Percentiles rank a stretch among this genome's conserved stretches.
phyloP scores from a whole-genome alignment of 2,329 filamentous ascomycete species.

The Decorospora gaudefroyi region DNA sequence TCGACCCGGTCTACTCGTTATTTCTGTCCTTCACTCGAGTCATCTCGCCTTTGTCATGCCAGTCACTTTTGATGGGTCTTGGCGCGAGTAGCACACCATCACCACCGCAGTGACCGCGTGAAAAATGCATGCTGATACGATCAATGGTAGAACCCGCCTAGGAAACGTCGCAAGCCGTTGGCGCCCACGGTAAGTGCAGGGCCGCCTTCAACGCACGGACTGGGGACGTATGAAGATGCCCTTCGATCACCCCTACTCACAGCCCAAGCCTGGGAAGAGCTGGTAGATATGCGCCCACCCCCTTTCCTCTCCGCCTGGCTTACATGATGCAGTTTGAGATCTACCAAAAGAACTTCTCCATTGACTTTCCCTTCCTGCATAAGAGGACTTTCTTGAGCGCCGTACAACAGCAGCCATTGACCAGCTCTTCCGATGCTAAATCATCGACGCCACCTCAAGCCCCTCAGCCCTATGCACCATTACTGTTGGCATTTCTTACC shows the following conservation, averaged over 20 bases:
- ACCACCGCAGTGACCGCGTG: not conserved
- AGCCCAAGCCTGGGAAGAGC: slow-evolving; percentile 67
- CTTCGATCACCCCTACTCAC: slow-evolving; percentile 66
- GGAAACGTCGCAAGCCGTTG: slow-evolving; percentile 47
- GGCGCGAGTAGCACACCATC: not conserved
- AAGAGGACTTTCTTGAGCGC: slow-evolving; percentile 62
- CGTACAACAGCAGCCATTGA: slow-evolving; percentile 38
- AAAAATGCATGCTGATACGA: slow-evolving; percentile 2
- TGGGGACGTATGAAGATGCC: slow-evolving; percentile 58
- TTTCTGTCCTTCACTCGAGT: not conserved
- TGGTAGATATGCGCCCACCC: slow-evolving; percentile 47
- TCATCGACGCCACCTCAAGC: slow-evolving; percentile 31
- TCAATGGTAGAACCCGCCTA: slow-evolving; percentile 18
- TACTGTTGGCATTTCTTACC: slow-evolving; percentile 69
- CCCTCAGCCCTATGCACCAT: slow-evolving; percentile 57
- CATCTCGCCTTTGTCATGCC: not conserved
- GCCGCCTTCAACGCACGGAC: slow-evolving; percentile 51
- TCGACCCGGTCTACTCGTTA: too few relatives aligned
- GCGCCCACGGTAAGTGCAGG: slow-evolving; percentile 34
- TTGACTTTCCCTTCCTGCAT: slow-evolving; percentile 73
- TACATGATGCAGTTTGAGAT: slow-evolving; percentile 59
- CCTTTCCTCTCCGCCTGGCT: slow-evolving; percentile 1
- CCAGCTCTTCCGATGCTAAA: slow-evolving; percentile 27
- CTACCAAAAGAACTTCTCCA: slow-evolving; percentile 71
- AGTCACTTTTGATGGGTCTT: not conserved